Percentiles rank a stretch among this genome's conserved stretches.
Evolutionary conservation across 345 rosid species (phyloP).

Genomic region (Kernera saxatilis): DNA sequence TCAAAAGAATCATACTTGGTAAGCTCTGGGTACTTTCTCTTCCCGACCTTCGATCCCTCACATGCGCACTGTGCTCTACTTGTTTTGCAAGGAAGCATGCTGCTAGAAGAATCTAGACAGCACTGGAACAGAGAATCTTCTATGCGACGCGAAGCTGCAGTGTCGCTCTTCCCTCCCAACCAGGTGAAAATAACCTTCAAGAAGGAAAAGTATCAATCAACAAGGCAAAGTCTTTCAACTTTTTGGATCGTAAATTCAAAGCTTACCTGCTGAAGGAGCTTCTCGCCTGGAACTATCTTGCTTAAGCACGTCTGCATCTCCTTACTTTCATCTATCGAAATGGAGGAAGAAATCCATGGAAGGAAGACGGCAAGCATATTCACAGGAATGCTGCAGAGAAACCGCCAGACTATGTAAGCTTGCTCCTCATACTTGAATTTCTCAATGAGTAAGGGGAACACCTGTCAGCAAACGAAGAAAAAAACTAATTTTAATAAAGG

Average conservation of each 20-base stretch:
- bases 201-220: slow-evolving; percentile 3
- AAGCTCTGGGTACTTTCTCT: slow-evolving; percentile 65
- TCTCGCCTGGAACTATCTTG: slow-evolving; percentile 73
- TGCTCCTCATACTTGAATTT: slow-evolving; percentile 80
- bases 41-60: slow-evolving; percentile 50
- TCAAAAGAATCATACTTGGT: slow-evolving; percentile 28
- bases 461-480: slow-evolving; percentile 36
- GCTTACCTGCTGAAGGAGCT: slow-evolving; percentile 72
- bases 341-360: slow-evolving; percentile 81
- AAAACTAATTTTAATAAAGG: not conserved
- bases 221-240: slow-evolving; percentile 7
- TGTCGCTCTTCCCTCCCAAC: slow-evolving; percentile 48
- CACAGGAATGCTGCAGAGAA: slow-evolving; percentile 88
- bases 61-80: slow-evolving; percentile 44
- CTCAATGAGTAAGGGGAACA: slow-evolving; percentile 78
- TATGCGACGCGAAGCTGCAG: slow-evolving; percentile 18
- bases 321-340: slow-evolving; percentile 61
- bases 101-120: slow-evolving; percentile 36
- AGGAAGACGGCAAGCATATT: slow-evolving; percentile 82
- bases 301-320: slow-evolving; percentile 69
- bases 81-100: slow-evolving; percentile 31
- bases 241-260: slow-evolving; percentile 5
- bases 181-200: slow-evolving; percentile 75
- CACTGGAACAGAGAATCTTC: slow-evolving; percentile 35
- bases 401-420: slow-evolving; percentile 84